These are phyloP conservation scores for Aspergillus jensenii DNA, from an alignment of 2,329 filamentous ascomycete species.

Conservation along the genomic window DNA sequence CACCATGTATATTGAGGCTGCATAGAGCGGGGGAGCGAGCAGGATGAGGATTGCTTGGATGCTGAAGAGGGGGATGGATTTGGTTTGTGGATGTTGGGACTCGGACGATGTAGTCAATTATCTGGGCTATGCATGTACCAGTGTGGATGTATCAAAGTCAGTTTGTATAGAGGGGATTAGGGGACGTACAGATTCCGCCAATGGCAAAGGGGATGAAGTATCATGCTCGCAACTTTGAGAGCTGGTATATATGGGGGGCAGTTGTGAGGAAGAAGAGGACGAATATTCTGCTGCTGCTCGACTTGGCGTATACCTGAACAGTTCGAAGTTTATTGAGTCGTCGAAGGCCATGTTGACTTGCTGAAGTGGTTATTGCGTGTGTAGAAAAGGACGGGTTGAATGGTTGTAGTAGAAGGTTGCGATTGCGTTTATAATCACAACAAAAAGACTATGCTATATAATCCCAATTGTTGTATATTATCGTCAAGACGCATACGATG, in stretches of 20 bases:
- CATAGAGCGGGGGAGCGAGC: slow-evolving; percentile 42
- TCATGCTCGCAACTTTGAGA: slow-evolving; percentile 18
- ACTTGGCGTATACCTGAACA: not conserved
- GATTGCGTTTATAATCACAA: no score
- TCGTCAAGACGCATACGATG: no score
- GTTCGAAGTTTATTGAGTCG: not conserved
- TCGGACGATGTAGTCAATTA: slow-evolving; percentile 31
- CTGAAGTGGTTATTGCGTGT: no score
- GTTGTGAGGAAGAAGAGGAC: slow-evolving; percentile 6
- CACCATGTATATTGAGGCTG: slow-evolving; percentile 34
- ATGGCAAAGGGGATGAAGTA: slow-evolving; percentile 14
- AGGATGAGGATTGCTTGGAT: slow-evolving; percentile 37
- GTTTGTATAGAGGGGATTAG: no score
- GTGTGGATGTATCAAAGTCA: not conserved
- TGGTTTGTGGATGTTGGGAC: slow-evolving; percentile 1
- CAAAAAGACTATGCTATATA: no score
- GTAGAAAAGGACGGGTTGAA: no score
- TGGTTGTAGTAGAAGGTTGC: no score
- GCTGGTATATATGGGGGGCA: slow-evolving; percentile 13
- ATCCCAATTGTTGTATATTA: no score
- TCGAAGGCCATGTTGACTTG: no score
- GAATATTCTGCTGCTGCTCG: not conserved
- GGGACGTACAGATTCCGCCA: not conserved
- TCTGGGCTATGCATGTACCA: slow-evolving; percentile 43
- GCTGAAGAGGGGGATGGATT: slow-evolving; percentile 27